Base-by-base conservation (phyloP, 345 rosid genomes). In the Pugionium dolabratum region DNA sequence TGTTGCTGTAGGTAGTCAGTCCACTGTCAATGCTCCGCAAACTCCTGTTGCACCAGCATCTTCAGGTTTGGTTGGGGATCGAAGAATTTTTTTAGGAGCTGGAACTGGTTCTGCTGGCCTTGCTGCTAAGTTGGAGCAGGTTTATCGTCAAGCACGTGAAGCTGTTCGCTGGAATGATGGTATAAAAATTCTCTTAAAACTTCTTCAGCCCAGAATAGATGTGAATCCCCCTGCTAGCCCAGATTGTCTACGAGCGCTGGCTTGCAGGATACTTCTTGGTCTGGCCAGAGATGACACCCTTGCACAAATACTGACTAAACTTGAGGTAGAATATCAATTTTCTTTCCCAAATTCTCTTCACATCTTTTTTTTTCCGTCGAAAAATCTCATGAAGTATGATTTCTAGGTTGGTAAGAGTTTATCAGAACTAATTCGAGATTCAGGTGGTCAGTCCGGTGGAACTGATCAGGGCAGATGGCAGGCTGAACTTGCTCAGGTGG, bases 41-140 rank as follows among this genome's bases (percentile, higher is more conserved):
- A 79, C 86, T 36, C 83, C 97, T 78, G 71, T 51, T 64, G 66
- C 71, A 64, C 76, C 72, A 44, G 72, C 76, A 60, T 64, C 96
- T 37, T 94, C 97, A 45, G 90, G 99, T 67, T 82, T 94, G 80
- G 99, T 94, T 66, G 99, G 99, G 61, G 97, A 90, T 76, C 79
- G 96, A 42, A 86, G 97, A 72, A 94, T 94, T 79, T 90, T 86
- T 70, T 78, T 94, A 72, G 97, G 99, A 75, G 85, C 86, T 54
- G 99, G 95, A 64, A 86, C 99, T n/a, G 99, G 99, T 71, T 86
- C 82, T 69, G 95, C 99, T 52, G 99, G 99, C 57, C 96, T 94
- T 76, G 97, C 99, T 70, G 92, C 99, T 31, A 93, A 90, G 75
- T 82, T 94, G 83, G 99, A 94, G 76, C 96, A 88, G 76, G 96